These are phyloP conservation scores for Xylaria sp. DNA, from an alignment of 2,329 filamentous ascomycete genomes.

Conservation along the genomic window DNA sequence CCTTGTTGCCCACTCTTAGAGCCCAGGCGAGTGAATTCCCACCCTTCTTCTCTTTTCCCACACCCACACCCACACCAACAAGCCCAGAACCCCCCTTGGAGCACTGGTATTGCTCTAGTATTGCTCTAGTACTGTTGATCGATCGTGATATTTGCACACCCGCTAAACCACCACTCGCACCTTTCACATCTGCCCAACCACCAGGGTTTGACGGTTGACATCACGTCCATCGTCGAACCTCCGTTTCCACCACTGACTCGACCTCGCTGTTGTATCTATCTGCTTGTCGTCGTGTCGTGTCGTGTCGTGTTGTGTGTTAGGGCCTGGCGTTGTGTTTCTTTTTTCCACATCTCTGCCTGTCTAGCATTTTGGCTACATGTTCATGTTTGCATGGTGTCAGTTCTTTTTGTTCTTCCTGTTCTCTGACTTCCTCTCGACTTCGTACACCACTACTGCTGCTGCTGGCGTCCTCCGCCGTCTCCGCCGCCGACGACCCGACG, in stretches of 20 bases:
- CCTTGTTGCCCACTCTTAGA: constrained; percentile 22
- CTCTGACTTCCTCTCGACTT: constrained; percentile 9
- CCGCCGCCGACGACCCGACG: constrained; percentile 1
- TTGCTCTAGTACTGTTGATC: constrained; percentile 47
- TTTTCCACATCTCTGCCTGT: constrained; percentile 32
- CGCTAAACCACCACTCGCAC: constrained; percentile 41
- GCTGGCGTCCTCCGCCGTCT: neutral
- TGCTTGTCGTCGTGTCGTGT: constrained; percentile 31
- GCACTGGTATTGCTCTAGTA: constrained; percentile 44
- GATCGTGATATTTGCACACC: constrained; percentile 51
- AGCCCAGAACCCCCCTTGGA: constrained; percentile 43
- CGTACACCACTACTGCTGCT: constrained; percentile 33
- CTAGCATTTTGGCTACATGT: constrained; percentile 21
- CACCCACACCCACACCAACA: constrained; percentile 45
- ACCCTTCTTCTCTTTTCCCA: constrained; percentile 47
- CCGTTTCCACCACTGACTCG: constrained; percentile 42
- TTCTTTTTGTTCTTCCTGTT: constrained; percentile 29
- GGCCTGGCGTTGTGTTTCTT: constrained; percentile 42
- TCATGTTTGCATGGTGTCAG: constrained; percentile 21
- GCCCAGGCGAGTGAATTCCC: constrained; percentile 38
- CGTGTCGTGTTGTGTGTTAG: constrained; percentile 21
- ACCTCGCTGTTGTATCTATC: constrained; percentile 38
- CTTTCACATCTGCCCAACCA: constrained; percentile 47
- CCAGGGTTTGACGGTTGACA: constrained; percentile 47
- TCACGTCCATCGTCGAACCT: constrained; percentile 47